Evolutionary conservation across 2,329 filamentous ascomycete genomes (phyloP), one percentile per base, ranked within the genome.

Genomic region (Thielaviopsis populi): DNA sequence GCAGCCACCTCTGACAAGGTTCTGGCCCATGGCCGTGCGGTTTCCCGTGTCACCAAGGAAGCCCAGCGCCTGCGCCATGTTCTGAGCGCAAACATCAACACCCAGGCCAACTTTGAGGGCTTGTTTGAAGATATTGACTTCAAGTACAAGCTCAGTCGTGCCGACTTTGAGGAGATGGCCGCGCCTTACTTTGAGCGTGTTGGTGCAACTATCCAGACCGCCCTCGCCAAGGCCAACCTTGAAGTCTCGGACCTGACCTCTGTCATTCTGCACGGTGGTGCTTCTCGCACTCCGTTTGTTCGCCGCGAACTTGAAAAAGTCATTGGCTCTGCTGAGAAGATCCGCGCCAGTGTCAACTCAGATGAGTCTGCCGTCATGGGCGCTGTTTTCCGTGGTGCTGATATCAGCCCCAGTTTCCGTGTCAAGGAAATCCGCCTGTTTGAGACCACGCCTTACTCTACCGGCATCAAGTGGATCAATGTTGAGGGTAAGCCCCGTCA

Each of bases 321-420:
- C 53, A 82, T 85, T 61, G 88, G 89, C 43, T 82, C 80, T 19
- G 75, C 84, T 7, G 84, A 87, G 61, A 96, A 95, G 78, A 80
- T 99, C 66, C 87, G 91, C 68, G 88, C 86, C 71, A 99, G 95
- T 70, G 94, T 99, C 72, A 99, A 99, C 76, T 88, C 92, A 11
- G 94, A 99, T 70, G 94, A 99, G 75, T 88, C 94, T 27, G 94
- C 94, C 61, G 94, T 95, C 10, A 95, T 97, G 73, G 94, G 94
- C 69, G 92, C 94, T 63, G 91, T 88, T 33, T 97, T 99, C 80
- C 89, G 91, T 72, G 94, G 89, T 61, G 94, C 94, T 62, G 85
- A 89, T 69, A 80, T 99, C 65, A 96, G 90, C 75, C 91, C 92
- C 48, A 92, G 88, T 73, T 99, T 99, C 84, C 87, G 91, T 67